Percentiles rank a stretch among this genome's conserved stretches.
phyloP scores from a whole-genome alignment of 1,139 yeast species.

The Geotrichum cucujoidarum region DNA sequence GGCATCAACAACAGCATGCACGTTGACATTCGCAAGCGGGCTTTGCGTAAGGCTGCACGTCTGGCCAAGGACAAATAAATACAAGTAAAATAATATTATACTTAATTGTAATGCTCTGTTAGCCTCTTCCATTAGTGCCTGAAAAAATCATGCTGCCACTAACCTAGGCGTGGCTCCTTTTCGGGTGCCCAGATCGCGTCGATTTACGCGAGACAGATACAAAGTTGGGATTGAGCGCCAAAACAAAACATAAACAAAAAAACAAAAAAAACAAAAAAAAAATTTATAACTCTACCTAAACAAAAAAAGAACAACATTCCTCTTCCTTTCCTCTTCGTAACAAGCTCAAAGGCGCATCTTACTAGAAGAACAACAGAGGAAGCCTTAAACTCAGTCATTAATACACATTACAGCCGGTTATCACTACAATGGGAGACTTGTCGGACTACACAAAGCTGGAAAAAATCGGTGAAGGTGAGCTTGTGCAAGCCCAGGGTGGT shows the following conservation, averaged over 20 bases:
- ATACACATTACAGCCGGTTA: too few species aligned
- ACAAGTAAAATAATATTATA: background rate
- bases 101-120: background rate
- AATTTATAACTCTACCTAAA: background rate
- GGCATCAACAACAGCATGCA: conserved; percentile 70
- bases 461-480: conserved; percentile 87
- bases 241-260: conserved; percentile 1
- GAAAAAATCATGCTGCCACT: too few species aligned
- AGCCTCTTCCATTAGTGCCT: too few species aligned
- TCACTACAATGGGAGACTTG: conserved; percentile 65
- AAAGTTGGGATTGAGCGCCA: background rate
- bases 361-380: background rate
- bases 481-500: too few species aligned
- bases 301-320: background rate
- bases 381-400: background rate
- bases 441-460: conserved; percentile 90
- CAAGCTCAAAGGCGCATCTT: too few species aligned
- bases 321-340: conserved; percentile 3
- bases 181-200: background rate
- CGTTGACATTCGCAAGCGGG: conserved; percentile 70
- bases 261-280: background rate
- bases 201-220: background rate
- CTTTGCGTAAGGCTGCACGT: conserved; percentile 66
- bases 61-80: conserved; percentile 18
- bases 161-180: too few species aligned